phyloP scores from a whole-genome alignment of 768 basidiomycete genomes.

The Lanmaoa pseudosensibilis region DNA sequence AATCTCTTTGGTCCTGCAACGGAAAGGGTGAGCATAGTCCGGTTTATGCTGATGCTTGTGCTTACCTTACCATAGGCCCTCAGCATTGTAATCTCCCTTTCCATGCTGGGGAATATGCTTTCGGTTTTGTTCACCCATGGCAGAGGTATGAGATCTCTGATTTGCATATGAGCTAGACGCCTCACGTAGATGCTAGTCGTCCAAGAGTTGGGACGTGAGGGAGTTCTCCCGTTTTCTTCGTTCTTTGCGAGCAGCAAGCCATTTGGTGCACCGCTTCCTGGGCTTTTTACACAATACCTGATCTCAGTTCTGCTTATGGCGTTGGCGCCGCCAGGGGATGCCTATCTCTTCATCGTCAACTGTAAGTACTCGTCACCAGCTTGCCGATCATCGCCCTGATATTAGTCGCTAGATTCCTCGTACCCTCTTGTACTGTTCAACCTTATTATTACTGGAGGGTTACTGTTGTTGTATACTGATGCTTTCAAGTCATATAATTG shows the following conservation, averaged over 20 bases:
- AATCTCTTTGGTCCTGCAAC: slow-evolving; percentile 65
- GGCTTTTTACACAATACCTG: slow-evolving; percentile 61
- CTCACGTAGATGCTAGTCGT: slow-evolving; percentile 45
- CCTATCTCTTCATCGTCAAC: slow-evolving; percentile 69
- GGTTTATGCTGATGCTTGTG: neutral
- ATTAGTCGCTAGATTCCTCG: slow-evolving; percentile 45
- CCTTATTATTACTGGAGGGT: slow-evolving; percentile 56
- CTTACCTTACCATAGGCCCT: slow-evolving; percentile 44
- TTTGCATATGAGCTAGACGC: neutral
- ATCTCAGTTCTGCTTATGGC: slow-evolving; percentile 56
- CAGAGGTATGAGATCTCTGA: slow-evolving; percentile 45
- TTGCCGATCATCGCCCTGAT: neutral
- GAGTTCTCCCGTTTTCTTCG: slow-evolving; percentile 61
- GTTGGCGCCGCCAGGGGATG: slow-evolving; percentile 67
- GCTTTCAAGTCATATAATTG: slow-evolving; percentile 47
- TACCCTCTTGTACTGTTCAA: slow-evolving; percentile 62
- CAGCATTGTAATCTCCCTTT: slow-evolving; percentile 61
- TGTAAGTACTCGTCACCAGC: slow-evolving; percentile 38
- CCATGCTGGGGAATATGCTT: slow-evolving; percentile 63
- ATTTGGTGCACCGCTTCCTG: slow-evolving; percentile 64
- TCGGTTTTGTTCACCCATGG: slow-evolving; percentile 66
- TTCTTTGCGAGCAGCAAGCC: slow-evolving; percentile 74
- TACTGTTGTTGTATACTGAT: slow-evolving; percentile 58
- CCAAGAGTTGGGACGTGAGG: slow-evolving; percentile 74
- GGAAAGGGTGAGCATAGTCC: slow-evolving; percentile 47